Evolutionary conservation across 2,329 filamentous ascomycete species (phyloP).

Genomic region (Chlorencoelia australis): DNA sequence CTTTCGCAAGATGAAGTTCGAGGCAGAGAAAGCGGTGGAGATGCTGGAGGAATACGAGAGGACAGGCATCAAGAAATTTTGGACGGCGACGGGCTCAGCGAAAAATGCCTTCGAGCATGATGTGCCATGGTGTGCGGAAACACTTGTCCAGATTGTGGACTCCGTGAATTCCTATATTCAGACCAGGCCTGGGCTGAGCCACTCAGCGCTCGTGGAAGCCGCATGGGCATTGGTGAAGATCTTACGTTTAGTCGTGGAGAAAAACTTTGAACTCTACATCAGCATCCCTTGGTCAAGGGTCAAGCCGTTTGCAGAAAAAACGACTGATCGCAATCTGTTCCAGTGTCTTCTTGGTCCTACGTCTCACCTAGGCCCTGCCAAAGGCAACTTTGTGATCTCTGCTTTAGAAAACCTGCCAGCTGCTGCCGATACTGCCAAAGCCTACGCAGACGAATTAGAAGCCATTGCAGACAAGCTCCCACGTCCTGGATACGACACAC

Average conservation of each 20-base stretch:
- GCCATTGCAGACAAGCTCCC: not conserved
- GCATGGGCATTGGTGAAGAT: slow-evolving; percentile 18
- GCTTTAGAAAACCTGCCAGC: slow-evolving; percentile 21
- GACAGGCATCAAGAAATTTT: slow-evolving; percentile 13
- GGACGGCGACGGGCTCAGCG: slow-evolving; percentile 4
- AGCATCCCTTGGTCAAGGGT: slow-evolving; percentile 14
- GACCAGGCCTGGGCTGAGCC: slow-evolving; percentile 14
- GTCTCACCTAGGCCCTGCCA: slow-evolving; percentile 11
- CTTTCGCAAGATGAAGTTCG: slow-evolving; percentile 18
- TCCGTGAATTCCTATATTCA: slow-evolving; percentile 15
- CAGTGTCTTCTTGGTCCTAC: slow-evolving; percentile 19
- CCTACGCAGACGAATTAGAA: slow-evolving; percentile 10
- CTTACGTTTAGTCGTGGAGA: slow-evolving; percentile 18
- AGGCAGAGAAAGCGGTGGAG: slow-evolving; percentile 14
- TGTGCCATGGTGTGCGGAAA: slow-evolving; percentile 20
- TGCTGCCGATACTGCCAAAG: slow-evolving; percentile 17
- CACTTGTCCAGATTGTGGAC: slow-evolving; percentile 18
- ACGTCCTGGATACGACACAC: slow-evolving; percentile 1
- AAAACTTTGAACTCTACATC: slow-evolving; percentile 19
- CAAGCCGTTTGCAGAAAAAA: slow-evolving; percentile 14
- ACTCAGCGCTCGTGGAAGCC: slow-evolving; percentile 14
- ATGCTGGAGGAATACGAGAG: slow-evolving; percentile 18
- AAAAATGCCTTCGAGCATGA: slow-evolving; percentile 11
- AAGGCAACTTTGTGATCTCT: slow-evolving; percentile 19
- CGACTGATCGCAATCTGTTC: slow-evolving; percentile 22